Conservation (phyloP, 1,284 basidiomycete species). For the Sphagnurus paluster region DNA sequence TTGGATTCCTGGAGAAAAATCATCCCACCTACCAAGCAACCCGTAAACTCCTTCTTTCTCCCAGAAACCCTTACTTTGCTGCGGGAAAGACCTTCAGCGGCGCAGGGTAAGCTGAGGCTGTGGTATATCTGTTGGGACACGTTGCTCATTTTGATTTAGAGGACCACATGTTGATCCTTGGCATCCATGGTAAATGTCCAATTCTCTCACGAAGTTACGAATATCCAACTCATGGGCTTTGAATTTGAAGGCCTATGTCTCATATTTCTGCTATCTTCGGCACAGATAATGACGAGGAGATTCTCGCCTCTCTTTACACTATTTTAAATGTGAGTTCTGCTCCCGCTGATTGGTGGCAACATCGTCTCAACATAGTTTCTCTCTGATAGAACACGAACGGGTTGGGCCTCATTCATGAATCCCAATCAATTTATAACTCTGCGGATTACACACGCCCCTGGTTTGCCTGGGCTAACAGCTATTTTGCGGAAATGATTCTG, state of each 20-base stretch:
- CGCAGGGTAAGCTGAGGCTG: conserved; percentile 66
- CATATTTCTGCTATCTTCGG: conserved; percentile 74
- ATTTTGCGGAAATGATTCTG: conserved; percentile 77
- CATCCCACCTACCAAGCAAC: conserved; percentile 63
- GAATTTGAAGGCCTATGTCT: conserved; percentile 78
- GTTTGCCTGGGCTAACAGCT: conserved; percentile 85
- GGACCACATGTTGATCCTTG: conserved; percentile 74
- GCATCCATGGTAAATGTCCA: conserved; percentile 58
- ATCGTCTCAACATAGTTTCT: too few species aligned
- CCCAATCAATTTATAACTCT: conserved; percentile 59
- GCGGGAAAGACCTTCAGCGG: conserved; percentile 66
- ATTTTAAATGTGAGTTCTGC: conserved; percentile 58
- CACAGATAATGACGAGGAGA: conserved; percentile 69
- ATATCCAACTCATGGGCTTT: too few species aligned
- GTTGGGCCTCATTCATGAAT: conserved; percentile 79
- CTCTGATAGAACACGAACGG: conserved; percentile 67
- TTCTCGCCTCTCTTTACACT: conserved; percentile 56
- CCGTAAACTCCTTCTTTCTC: conserved; percentile 59
- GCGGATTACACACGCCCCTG: conserved; percentile 70
- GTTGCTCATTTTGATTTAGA: conserved; percentile 31
- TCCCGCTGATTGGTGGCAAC: too few species aligned
- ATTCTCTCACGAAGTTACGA: too few species aligned
- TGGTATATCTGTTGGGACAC: conserved; percentile 11
- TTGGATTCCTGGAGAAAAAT: conserved; percentile 67
- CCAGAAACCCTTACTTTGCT: conserved; percentile 68